These are phyloP conservation scores for Exophiala sp. DNA, from an alignment of 2,329 filamentous ascomycete genomes.

Conservation along the genomic window DNA sequence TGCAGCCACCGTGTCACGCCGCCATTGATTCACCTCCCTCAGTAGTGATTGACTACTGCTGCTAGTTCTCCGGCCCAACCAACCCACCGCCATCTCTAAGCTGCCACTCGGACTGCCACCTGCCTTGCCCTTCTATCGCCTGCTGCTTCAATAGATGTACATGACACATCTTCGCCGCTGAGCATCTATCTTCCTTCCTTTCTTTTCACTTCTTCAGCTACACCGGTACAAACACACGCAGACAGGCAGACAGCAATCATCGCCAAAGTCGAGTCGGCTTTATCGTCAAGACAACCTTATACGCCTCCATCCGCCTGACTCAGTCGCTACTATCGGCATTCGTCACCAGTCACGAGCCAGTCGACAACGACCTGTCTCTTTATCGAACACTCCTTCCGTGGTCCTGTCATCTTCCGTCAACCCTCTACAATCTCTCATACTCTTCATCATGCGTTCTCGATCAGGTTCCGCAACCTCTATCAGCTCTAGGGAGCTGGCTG, in stretches of 20 bases:
- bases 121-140: conserved; percentile 5
- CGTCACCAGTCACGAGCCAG: conserved; percentile 23
- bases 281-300: background rate
- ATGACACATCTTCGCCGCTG: conserved; percentile 16
- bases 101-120: conserved; percentile 1
- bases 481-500: conserved; percentile 38
- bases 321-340: too few relatives aligned
- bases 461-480: conserved; percentile 21
- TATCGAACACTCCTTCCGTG: conserved; percentile 5
- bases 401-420: background rate
- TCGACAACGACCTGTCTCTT: conserved; percentile 10
- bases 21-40: too few relatives aligned
- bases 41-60: background rate
- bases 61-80: background rate
- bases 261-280: background rate
- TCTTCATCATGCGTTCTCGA: conserved; percentile 22
- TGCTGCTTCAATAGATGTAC: conserved; percentile 13
- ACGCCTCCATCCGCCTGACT: conserved; percentile 32
- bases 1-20: background rate
- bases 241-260: conserved; percentile 14
- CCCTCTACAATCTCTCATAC: background rate
- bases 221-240: background rate
- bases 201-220: background rate
- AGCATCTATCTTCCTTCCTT: conserved; percentile 14
- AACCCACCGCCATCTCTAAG: conserved; percentile 1